Conservation (phyloP, 148 eudicot genomes). For the Vaccinium macrocarpon region DNA sequence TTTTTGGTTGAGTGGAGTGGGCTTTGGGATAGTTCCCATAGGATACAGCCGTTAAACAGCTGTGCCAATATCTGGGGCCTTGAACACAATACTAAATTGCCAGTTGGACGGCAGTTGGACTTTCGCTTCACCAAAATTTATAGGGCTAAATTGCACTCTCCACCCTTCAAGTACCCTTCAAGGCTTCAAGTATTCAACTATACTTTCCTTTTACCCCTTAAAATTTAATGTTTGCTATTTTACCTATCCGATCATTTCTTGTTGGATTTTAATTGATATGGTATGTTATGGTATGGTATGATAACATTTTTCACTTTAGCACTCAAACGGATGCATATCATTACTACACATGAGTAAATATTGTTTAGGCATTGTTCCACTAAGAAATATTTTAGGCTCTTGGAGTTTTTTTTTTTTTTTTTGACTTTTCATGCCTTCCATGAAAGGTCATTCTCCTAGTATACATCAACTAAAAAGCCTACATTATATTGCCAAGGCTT, state of each 20-base stretch:
- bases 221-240: too few relatives aligned
- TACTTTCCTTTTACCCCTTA: background rate
- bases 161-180: background rate
- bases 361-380: too few relatives aligned
- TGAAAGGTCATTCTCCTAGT: too few relatives aligned
- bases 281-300: background rate
- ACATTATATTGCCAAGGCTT: too few relatives aligned
- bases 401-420: too few relatives aligned
- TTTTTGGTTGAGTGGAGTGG: background rate
- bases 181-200: too few relatives aligned
- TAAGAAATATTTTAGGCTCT: too few relatives aligned
- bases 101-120: slow-evolving; percentile 5
- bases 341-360: too few relatives aligned
- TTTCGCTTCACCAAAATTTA: background rate
- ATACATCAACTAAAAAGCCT: too few relatives aligned
- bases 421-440: too few relatives aligned
- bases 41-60: slow-evolving; percentile 16
- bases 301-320: too few relatives aligned
- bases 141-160: background rate
- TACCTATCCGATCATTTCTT: background rate
- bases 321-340: too few relatives aligned
- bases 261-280: background rate
- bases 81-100: background rate
- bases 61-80: background rate
- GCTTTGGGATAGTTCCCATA: background rate